These are phyloP conservation scores for Euphorbia celastroides DNA, from an alignment of 441 rosid genomes.

Conservation along the genomic window DNA sequence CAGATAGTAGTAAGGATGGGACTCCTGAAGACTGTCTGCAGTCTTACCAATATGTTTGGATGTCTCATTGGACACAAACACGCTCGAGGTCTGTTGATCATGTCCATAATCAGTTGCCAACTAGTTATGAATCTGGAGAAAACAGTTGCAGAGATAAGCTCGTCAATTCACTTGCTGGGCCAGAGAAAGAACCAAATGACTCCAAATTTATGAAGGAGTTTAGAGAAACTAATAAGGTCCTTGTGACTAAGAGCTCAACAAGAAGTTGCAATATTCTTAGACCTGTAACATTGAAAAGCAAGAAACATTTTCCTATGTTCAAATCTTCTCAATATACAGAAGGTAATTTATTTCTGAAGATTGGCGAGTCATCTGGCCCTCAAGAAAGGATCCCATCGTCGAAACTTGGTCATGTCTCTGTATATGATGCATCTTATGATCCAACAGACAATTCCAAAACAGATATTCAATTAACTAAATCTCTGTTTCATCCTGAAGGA, in stretches of 20 bases:
- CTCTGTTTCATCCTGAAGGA: conserved; percentile 20
- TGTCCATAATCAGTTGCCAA: conserved; percentile 10
- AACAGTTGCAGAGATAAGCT: conserved; percentile 17
- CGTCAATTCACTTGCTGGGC: neutral
- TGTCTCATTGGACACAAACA: conserved; percentile 42
- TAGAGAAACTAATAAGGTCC: conserved; percentile 20
- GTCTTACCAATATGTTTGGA: conserved; percentile 38
- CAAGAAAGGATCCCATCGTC: neutral
- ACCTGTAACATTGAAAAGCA: conserved; percentile 23
- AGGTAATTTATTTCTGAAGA: conserved; percentile 16
- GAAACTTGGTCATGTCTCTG: conserved; percentile 3
- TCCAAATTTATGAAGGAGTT: conserved; percentile 19
- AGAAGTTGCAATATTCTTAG: conserved; percentile 16
- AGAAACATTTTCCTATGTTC: conserved; percentile 29
- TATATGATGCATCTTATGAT: conserved; percentile 4
- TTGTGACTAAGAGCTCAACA: conserved; percentile 21
- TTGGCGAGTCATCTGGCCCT: conserved; percentile 14
- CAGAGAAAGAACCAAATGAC: conserved; percentile 17
- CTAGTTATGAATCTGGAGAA: conserved; percentile 13
- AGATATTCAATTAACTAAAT: conserved; percentile 21
- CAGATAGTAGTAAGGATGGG: conserved; percentile 23
- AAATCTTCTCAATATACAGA: conserved; percentile 19
- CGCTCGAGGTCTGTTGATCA: conserved; percentile 20
- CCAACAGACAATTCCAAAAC: conserved; percentile 5
- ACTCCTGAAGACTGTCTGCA: conserved; percentile 21